These are phyloP conservation scores for Taiozyma sp. DNA, from an alignment of 1,139 yeast genomes.

Conservation along the genomic window DNA sequence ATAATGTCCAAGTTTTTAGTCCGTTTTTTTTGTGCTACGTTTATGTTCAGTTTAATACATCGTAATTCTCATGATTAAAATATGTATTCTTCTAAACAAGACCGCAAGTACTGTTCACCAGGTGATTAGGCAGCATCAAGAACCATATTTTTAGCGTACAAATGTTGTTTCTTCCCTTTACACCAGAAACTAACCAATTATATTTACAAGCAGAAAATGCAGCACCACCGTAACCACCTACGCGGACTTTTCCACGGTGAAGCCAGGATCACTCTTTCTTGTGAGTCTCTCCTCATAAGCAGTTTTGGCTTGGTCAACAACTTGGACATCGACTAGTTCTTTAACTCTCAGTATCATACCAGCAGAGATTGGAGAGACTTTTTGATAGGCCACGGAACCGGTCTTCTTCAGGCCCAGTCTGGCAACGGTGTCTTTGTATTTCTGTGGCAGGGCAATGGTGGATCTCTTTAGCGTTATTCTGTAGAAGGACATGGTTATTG, in stretches of 20 bases:
- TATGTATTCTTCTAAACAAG: background rate
- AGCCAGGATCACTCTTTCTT: constrained; percentile 64
- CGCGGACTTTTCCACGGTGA: constrained; percentile 34
- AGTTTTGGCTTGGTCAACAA: constrained; percentile 49
- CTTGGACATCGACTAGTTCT: constrained; percentile 82
- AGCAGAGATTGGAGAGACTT: constrained; percentile 73
- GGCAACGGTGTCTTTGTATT: constrained; percentile 55
- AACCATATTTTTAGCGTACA: too few species aligned
- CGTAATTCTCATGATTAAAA: background rate
- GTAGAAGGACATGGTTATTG: constrained; percentile 35
- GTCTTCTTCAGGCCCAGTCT: constrained; percentile 74
- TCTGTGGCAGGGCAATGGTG: constrained; percentile 77
- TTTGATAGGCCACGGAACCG: constrained; percentile 68
- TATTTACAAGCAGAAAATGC: background rate
- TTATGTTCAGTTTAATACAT: background rate
- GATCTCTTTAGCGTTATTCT: constrained; percentile 78
- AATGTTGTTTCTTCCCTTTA: too few species aligned
- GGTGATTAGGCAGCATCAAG: background rate
- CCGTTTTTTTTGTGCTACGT: background rate
- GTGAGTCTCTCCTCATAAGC: constrained; percentile 46
- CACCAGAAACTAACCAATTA: background rate
- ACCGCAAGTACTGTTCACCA: background rate
- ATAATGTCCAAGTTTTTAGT: background rate
- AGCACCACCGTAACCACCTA: background rate
- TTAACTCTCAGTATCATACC: constrained; percentile 81